These are phyloP conservation scores for Euphorbia lathyris DNA, from an alignment of 345 rosid species.

Conservation along the genomic window DNA sequence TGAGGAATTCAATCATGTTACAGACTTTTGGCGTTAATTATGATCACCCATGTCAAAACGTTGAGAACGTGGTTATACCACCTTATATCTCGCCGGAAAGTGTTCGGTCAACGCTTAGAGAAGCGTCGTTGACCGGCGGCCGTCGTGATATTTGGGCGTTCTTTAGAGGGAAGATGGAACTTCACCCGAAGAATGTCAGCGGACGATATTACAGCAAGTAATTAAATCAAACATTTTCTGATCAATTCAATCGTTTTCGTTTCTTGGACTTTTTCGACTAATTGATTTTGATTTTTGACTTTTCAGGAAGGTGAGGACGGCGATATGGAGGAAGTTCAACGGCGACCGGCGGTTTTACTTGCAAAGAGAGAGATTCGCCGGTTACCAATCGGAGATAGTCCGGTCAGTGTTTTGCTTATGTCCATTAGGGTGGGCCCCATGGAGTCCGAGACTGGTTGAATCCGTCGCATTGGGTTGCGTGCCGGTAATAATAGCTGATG, in stretches of 20 bases:
- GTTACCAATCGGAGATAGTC: conserved; percentile 75
- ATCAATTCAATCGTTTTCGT: neutral
- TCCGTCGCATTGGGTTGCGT: conserved; percentile 85
- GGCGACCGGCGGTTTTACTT: conserved; percentile 74
- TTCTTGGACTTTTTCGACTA: neutral
- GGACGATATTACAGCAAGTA: conserved; percentile 96
- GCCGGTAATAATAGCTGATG: conserved; percentile 89
- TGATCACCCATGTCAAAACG: conserved; percentile 85
- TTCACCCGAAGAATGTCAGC: conserved; percentile 87
- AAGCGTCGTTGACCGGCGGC: conserved; percentile 42
- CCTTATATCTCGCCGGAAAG: conserved; percentile 77
- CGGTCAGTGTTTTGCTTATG: conserved; percentile 84
- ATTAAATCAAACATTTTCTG: conserved; percentile 11
- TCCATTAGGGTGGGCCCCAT: conserved; percentile 98
- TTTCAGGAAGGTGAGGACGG: conserved; percentile 80
- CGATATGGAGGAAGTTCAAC: conserved; percentile 61
- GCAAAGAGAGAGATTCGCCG: conserved; percentile 67
- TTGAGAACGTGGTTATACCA: conserved; percentile 83
- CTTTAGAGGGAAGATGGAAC: conserved; percentile 97
- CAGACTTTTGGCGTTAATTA: conserved; percentile 88
- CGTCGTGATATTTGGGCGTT: conserved; percentile 78
- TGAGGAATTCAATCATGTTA: conserved; percentile 73
- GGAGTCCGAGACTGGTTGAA: conserved; percentile 96
- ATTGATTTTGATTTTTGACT: neutral
- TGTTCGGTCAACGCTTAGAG: conserved; percentile 40